These are phyloP conservation scores for Crotalaria pallida DNA, from an alignment of 306 rosid genomes.

Conservation along the genomic window DNA sequence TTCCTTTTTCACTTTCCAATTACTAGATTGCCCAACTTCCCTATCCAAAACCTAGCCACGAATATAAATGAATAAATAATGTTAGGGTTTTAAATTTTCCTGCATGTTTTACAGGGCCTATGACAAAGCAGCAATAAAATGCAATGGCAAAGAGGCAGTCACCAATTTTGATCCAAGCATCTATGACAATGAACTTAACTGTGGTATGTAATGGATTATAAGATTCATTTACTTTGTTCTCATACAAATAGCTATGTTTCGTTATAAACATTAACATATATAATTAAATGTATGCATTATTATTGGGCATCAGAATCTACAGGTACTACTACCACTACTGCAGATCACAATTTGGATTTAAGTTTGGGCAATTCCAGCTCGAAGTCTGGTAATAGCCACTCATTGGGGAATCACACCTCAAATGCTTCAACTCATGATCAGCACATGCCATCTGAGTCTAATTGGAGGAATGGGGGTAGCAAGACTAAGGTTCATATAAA, in stretches of 20 bases:
- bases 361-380: slow-evolving; percentile 66
- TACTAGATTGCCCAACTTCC: slow-evolving; percentile 10
- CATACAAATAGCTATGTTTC: background rate
- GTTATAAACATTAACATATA: background rate
- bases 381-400: slow-evolving; percentile 11
- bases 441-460: slow-evolving; percentile 22
- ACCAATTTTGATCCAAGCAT: slow-evolving; percentile 98
- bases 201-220: slow-evolving; percentile 39
- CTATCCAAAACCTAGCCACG: background rate
- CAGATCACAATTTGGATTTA: slow-evolving; percentile 59
- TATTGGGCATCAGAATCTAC: slow-evolving; percentile 32
- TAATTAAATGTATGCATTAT: background rate
- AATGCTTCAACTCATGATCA: slow-evolving; percentile 28
- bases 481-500: slow-evolving; percentile 31
- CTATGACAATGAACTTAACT: slow-evolving; percentile 72
- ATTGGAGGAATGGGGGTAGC: slow-evolving; percentile 32
- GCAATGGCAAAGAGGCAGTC: slow-evolving; percentile 96
- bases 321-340: slow-evolving; percentile 10
- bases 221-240: background rate
- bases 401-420: slow-evolving; percentile 25
- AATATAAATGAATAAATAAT: background rate
- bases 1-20: background rate
- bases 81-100: slow-evolving; percentile 4
- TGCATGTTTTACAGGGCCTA: slow-evolving; percentile 61
- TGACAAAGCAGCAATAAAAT: slow-evolving; percentile 97